Conservation (phyloP, 768 basidiomycete species). For the Suillus variegatus region DNA sequence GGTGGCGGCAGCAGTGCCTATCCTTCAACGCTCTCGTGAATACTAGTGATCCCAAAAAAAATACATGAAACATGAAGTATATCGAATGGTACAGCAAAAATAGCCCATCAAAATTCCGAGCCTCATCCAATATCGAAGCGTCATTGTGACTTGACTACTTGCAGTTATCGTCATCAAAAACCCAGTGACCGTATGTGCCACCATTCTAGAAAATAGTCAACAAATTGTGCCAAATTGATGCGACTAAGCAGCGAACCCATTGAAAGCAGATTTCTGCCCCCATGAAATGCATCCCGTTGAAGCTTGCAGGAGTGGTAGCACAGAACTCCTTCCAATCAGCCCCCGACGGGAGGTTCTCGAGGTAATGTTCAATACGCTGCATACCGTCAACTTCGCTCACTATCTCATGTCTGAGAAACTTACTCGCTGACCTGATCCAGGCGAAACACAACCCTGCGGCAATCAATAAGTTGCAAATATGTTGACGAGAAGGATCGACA, state of each 20-base stretch:
- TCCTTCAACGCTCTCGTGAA: background rate
- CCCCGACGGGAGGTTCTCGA: slow-evolving; percentile 28
- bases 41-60: background rate
- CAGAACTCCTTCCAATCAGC: slow-evolving; percentile 33
- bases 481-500: background rate
- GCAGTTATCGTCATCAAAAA: slow-evolving; percentile 24
- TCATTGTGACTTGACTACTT: background rate
- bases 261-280: slow-evolving; percentile 26
- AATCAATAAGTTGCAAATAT: background rate
- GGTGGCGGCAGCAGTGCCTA: background rate
- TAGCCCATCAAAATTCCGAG: background rate
- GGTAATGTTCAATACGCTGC: slow-evolving; percentile 31
- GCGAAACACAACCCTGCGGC: slow-evolving; percentile 1
- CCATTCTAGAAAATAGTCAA: slow-evolving; percentile 11
- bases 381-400: background rate
- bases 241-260: slow-evolving; percentile 15
- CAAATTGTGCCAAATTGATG: background rate
- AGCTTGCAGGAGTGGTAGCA: slow-evolving; percentile 31
- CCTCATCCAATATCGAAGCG: background rate
- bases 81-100: background rate
- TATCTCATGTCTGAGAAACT: background rate
- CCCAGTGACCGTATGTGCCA: slow-evolving; percentile 27
- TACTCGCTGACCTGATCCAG: slow-evolving; percentile 7
- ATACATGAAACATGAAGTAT: background rate
- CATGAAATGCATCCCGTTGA: slow-evolving; percentile 26